Conservation (phyloP, 164 flowering plant species). For the Annona squamosa region DNA sequence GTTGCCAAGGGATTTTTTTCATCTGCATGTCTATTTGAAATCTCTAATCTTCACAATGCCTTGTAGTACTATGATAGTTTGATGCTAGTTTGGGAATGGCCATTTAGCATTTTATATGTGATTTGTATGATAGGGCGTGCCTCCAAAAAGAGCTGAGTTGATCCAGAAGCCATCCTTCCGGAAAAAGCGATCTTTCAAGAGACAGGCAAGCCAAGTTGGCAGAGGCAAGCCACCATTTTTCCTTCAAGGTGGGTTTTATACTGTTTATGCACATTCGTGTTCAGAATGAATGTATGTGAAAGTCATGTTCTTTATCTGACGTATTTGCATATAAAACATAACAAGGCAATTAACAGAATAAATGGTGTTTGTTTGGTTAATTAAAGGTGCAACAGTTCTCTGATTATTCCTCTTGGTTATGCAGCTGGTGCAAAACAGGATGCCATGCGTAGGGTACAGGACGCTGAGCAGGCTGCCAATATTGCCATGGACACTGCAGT, state of each 20-base stretch:
- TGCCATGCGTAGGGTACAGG: slow-evolving; percentile 32
- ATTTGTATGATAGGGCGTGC: slow-evolving; percentile 31
- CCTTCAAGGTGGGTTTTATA: slow-evolving; percentile 34
- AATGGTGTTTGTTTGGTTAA: too few species aligned
- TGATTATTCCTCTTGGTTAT: not conserved
- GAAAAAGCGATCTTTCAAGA: slow-evolving; percentile 57
- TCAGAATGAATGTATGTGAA: not conserved
- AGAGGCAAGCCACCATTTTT: slow-evolving; percentile 40
- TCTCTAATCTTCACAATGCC: too few species aligned
- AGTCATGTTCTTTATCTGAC: not conserved
- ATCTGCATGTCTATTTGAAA: too few species aligned
- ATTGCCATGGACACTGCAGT: slow-evolving; percentile 36
- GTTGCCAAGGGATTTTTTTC: too few species aligned
- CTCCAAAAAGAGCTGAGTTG: slow-evolving; percentile 39
- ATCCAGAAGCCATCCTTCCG: slow-evolving; percentile 42
- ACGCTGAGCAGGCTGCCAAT: slow-evolving; percentile 38
- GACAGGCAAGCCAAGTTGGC: slow-evolving; percentile 36
- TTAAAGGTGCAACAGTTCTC: not conserved
- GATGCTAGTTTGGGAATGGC: too few species aligned
- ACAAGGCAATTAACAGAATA: too few species aligned
- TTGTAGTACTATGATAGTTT: too few species aligned
- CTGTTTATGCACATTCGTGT: not conserved
- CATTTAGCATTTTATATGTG: too few species aligned
- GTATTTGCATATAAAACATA: too few species aligned
- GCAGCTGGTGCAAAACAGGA: slow-evolving; percentile 14